A percentile compares a stretch with the other conserved stretches of the same genome.
Evolutionary conservation across 441 rosid genomes (phyloP).

Genomic region (Adansonia rubrostipa): DNA sequence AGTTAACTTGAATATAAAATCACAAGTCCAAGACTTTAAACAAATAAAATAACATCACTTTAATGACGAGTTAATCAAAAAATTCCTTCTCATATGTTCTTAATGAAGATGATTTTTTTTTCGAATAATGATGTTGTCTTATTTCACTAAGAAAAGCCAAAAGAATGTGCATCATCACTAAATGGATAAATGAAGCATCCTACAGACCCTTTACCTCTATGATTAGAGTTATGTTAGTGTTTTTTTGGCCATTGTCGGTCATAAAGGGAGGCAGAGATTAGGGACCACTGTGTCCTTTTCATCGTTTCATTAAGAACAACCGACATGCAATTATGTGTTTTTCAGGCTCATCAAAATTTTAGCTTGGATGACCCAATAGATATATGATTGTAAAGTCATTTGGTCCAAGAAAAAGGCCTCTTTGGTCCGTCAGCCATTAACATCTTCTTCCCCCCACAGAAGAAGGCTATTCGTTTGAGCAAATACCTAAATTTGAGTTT

Average conservation of each 20-base stretch:
- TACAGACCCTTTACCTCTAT: neutral
- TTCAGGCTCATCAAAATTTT: conserved; percentile 13
- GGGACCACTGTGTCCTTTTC: conserved; percentile 22
- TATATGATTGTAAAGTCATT: neutral
- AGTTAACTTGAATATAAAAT: too few species aligned
- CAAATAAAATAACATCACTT: too few species aligned
- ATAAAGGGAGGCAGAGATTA: neutral
- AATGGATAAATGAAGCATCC: neutral
- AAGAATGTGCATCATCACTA: neutral
- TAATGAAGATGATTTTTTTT: too few species aligned
- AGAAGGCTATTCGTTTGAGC: neutral
- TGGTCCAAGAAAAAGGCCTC: neutral
- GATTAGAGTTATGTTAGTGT: neutral
- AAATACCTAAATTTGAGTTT: neutral
- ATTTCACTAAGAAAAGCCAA: neutral
- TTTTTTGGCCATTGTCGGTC: conserved; percentile 1
- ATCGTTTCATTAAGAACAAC: conserved; percentile 32
- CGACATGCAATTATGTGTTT: conserved; percentile 20
- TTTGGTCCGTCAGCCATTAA: conserved; percentile 17
- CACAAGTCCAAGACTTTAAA: too few species aligned
- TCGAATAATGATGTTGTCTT: neutral
- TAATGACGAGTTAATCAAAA: too few species aligned
- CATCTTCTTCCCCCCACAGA: neutral
- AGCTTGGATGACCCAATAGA: neutral
- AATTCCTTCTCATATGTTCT: too few species aligned